Evolutionary conservation across 345 rosid genomes (phyloP), one percentile per base, ranked within the genome.

Genomic region (Gossypium thurberi): DNA sequence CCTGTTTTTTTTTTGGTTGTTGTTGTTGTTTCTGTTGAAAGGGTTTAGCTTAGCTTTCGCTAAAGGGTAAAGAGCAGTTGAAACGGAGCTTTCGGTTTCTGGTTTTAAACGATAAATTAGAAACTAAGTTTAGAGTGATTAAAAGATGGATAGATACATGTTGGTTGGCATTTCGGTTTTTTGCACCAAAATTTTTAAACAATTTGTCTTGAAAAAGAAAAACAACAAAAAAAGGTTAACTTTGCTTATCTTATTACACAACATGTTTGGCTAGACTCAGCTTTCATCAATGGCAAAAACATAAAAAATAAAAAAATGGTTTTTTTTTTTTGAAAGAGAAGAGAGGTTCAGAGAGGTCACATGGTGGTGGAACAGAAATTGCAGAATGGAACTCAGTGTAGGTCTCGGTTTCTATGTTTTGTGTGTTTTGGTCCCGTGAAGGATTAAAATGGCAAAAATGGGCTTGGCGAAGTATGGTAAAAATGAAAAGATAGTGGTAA

Each of bases 131-230:
- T 33, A 84, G 40, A 76, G 78, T 28, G 86, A 82, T 73, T 48
- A 80, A 71, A 44, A 43, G 65, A 57, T 25, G 72, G 83, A 81
- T 46, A 74, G 83, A 81, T 42, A 21, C 65, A 75, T 71, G 81
- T 84, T 81, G 81, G 97, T 82, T 88, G 84, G 75, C n/a, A 69
- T 62, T 81, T 80, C 80, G 77, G 72, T 86, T 80, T 85, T 74
- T 47, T 47, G 53, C 66, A 74, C 74, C 76, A 28, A 62, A 48
- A 42, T 57, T 15, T 42, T 55, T 33, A 50, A n/a, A 71, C 52
- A 42, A 46, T 26, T 55, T 78, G 40, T 26, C 10, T 12, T 12
- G 1, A 4, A 10, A 58, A 33, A 4, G 37, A 33, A 58, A 25
- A 23, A 21, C 15, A 25, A 46, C 57, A 5, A 4, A 50, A 50